phyloP scores from a whole-genome alignment of 2,329 filamentous ascomycete species.

The Ophiostoma sp. region DNA sequence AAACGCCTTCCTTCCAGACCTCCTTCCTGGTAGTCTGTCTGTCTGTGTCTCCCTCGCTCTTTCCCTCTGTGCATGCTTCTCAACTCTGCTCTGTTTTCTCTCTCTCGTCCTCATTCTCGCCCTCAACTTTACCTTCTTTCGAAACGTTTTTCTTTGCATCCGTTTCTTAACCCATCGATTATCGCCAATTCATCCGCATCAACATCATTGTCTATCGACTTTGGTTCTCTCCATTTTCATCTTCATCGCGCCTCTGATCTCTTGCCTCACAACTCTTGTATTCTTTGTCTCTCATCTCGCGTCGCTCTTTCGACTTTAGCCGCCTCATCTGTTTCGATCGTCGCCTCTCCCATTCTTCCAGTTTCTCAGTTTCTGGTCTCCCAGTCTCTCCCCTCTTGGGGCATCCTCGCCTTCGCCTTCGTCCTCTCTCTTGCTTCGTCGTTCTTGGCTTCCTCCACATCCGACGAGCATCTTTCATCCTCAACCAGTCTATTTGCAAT shows the following conservation, averaged over 20 bases:
- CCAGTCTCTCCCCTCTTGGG: slow-evolving; percentile 14
- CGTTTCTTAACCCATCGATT: slow-evolving; percentile 28
- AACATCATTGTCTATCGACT: slow-evolving; percentile 19
- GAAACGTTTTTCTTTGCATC: slow-evolving; percentile 27
- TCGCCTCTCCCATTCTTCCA: slow-evolving; percentile 30
- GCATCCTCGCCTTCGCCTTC: slow-evolving; percentile 8
- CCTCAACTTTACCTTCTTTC: slow-evolving; percentile 22
- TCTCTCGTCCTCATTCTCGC: slow-evolving; percentile 17
- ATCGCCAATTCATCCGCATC: slow-evolving; percentile 36
- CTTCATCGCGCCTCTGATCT: background rate
- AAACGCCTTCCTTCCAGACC: slow-evolving; percentile 18
- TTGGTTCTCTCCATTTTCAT: background rate
- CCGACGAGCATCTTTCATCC: slow-evolving; percentile 19
- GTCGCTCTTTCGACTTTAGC: slow-evolving; percentile 33
- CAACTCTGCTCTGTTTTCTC: background rate
- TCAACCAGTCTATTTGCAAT: slow-evolving; percentile 16
- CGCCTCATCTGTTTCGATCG: slow-evolving; percentile 31
- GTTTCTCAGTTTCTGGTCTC: slow-evolving; percentile 20
- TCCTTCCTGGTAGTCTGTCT: background rate
- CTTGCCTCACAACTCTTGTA: background rate
- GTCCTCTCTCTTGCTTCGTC: slow-evolving; percentile 18
- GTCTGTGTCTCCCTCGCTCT: slow-evolving; percentile 3
- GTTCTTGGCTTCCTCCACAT: slow-evolving; percentile 15
- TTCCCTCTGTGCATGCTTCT: slow-evolving; percentile 1
- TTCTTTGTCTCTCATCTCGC: background rate